Evolutionary conservation across 371 early-diverging fungal genomes (phyloP), one percentile per base, ranked within the genome.

Genomic region (Smittium mucronatum): DNA sequence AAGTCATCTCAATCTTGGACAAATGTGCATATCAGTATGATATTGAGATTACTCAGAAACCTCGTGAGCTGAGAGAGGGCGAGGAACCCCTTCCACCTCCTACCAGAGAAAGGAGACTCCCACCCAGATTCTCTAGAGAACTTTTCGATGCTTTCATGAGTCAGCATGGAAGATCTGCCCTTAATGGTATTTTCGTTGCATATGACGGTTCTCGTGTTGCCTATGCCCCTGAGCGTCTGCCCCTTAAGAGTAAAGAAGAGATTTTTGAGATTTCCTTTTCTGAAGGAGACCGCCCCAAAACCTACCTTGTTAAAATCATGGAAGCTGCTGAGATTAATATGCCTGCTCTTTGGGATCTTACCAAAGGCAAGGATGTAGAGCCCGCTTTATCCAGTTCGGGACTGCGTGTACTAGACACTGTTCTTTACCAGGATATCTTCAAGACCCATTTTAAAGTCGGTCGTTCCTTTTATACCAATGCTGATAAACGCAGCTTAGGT

Each of bases 391-490:
- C 33, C 69, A 72, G 32, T 73, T 80, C 69, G 81, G 80, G 61
- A 88, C 89, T 93, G 64, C 85, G 82, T 78, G 91, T 89, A 0
- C 75, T 94, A 35, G 94, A 94, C 69, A 82, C 90, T 33, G 17
- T 69, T 17, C 15, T 69, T 1, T 32, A 15, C 17, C 65, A 69
- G 2, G 29, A 58, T 28, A 15, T 64, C 28, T 21, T 26, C 21
- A 58, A 58, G n/a, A 31, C 58, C 17, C 65, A 64, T 34, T 26
- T 69, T 25, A 69, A 58, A 36, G 64, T 92, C 35, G 93, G 92
- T 30, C 84, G 94, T 0, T 93, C 92, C 8, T 94, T 93, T 80
- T 95, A 84, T 75, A 91, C 89, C 1, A 83, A 25, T 81, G 82
- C n/a, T 85, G 86, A 34, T 79, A 83, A 0, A 73, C 76, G 30